Conservation (phyloP, 1,139 yeast genomes). For the Candida sp. region DNA sequence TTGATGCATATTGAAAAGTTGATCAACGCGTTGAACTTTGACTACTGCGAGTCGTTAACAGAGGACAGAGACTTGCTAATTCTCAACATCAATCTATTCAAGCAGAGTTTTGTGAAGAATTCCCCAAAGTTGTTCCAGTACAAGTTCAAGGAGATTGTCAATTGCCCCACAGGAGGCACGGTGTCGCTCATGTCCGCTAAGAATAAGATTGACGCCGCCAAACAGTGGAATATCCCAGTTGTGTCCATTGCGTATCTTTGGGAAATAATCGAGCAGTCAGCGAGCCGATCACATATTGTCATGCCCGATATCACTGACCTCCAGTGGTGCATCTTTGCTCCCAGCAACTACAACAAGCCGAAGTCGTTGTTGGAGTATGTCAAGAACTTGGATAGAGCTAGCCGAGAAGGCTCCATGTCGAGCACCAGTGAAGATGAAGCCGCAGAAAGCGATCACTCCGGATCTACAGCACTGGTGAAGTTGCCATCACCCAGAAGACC, state of each 20-base stretch:
- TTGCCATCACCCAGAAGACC: conserved; percentile 47
- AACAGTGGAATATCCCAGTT: conserved; percentile 60
- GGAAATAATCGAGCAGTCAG: conserved; percentile 37
- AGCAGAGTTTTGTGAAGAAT: conserved; percentile 31
- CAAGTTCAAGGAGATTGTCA: conserved; percentile 34
- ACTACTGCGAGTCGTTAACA: conserved; percentile 54
- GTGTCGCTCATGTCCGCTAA: conserved; percentile 50
- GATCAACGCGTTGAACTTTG: conserved; percentile 54
- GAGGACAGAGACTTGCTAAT: conserved; percentile 65
- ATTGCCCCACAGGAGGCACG: conserved; percentile 37
- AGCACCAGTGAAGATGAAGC: conserved; percentile 3
- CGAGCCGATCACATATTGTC: conserved; percentile 15
- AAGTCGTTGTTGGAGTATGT: conserved; percentile 38
- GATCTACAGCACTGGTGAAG: conserved; percentile 16
- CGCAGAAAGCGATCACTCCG: conserved; percentile 3
- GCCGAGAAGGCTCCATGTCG: conserved; percentile 4
- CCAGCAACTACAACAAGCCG: conserved; percentile 25
- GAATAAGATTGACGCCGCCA: conserved; percentile 60
- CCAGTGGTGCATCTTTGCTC: conserved; percentile 59
- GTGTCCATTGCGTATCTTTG: conserved; percentile 57
- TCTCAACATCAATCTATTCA: conserved; percentile 60
- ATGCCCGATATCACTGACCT: conserved; percentile 43
- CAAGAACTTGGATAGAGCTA: conserved; percentile 17
- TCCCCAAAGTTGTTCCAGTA: conserved; percentile 45
- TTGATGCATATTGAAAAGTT: conserved; percentile 74